Evolutionary conservation across 2,329 filamentous ascomycete species (phyloP).

Genomic region (Endothia cerciana): DNA sequence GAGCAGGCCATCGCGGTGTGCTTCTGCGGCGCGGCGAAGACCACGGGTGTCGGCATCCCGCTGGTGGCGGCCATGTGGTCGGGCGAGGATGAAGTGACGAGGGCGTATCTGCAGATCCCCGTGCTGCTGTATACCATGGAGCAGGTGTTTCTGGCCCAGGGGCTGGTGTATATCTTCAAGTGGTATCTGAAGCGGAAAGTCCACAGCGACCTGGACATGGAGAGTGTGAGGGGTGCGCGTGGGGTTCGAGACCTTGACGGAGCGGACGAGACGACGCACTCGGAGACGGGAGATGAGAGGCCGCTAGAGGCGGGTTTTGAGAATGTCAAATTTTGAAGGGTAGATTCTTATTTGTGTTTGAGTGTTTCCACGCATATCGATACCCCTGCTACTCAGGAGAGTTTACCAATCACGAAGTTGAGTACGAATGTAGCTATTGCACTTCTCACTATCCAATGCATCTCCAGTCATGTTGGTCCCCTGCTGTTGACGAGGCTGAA

Average conservation of each 20-base stretch:
- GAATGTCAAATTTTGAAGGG: not conserved
- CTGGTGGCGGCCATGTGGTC: constrained; percentile 70
- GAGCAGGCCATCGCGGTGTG: constrained; percentile 71
- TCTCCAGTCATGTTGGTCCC: not conserved
- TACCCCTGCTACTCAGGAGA: not conserved
- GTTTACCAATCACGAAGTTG: not conserved
- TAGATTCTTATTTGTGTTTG: not conserved
- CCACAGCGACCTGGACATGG: constrained; percentile 22
- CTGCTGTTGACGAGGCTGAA: no score
- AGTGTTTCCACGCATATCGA: not conserved
- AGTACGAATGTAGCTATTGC: not conserved
- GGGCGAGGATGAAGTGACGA: constrained; percentile 55
- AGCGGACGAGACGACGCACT: not conserved
- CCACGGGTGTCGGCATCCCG: constrained; percentile 71
- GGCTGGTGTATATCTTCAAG: constrained; percentile 51
- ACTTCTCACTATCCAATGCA: not conserved
- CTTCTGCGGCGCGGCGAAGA: constrained; percentile 76
- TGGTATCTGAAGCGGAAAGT: constrained; percentile 43
- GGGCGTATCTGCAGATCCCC: constrained; percentile 65
- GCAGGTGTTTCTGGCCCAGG: constrained; percentile 53
- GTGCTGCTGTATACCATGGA: constrained; percentile 66
- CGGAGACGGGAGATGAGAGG: not conserved
- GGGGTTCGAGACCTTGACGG: constrained; percentile 2
- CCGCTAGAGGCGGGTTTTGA: not conserved
- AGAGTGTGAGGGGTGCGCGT: constrained; percentile 26